phyloP scores from a whole-genome alignment of 1,284 basidiomycete species.

The Melampsora americana region DNA sequence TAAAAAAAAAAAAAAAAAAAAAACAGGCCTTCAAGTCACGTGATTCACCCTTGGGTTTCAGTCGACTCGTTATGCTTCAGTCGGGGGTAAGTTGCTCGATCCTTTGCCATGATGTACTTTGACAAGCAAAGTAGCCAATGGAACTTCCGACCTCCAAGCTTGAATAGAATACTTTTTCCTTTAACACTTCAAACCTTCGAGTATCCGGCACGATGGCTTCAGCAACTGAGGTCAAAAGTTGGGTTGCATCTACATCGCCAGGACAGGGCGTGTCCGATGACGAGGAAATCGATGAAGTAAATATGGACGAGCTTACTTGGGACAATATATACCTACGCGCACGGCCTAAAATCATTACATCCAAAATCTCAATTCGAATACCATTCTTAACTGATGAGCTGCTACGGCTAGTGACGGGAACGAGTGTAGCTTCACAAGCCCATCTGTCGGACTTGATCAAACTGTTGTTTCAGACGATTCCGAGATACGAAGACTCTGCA shows the following conservation, averaged over 20 bases:
- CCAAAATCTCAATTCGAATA: conserved; percentile 36
- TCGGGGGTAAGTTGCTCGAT: too few species aligned
- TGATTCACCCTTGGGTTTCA: too few species aligned
- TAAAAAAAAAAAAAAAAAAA: too few species aligned
- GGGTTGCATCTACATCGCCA: conserved; percentile 1
- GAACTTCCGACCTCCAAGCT: too few species aligned
- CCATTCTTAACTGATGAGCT: conserved; percentile 36
- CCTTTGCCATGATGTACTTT: too few species aligned
- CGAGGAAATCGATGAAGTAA: not conserved
- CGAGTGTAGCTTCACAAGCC: not conserved
- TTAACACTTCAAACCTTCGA: not conserved
- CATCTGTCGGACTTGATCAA: conserved; percentile 31
- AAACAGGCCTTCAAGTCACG: too few species aligned
- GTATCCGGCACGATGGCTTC: not conserved
- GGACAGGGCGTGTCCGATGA: not conserved
- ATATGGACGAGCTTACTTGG: conserved; percentile 18
- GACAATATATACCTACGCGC: conserved; percentile 15
- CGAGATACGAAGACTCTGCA: conserved; percentile 41
- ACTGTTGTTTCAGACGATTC: conserved; percentile 41
- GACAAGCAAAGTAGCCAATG: too few species aligned
- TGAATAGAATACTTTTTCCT: not conserved
- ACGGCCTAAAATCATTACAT: conserved; percentile 35
- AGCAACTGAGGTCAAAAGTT: not conserved
- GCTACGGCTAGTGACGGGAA: conserved; percentile 14
- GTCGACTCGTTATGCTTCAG: too few species aligned